Conservation (phyloP, 2,329 filamentous ascomycete species). For the Botrytis paeoniae region DNA sequence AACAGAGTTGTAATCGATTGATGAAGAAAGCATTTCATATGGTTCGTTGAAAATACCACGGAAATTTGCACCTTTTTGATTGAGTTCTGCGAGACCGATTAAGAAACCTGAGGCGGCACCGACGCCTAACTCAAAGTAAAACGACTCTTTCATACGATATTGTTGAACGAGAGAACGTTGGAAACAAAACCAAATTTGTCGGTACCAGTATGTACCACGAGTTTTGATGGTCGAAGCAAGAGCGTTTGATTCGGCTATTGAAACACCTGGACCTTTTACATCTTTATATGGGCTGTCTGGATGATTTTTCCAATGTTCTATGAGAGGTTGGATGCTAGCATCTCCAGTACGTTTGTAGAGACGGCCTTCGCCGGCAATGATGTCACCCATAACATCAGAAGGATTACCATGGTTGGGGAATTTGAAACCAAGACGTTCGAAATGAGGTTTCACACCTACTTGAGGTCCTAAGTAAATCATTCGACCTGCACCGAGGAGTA, state of each 20-base stretch:
- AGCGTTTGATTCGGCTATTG: slow-evolving; percentile 41
- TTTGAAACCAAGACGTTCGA: slow-evolving; percentile 50
- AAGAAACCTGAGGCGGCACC: slow-evolving; percentile 51
- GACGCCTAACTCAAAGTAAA: slow-evolving; percentile 54
- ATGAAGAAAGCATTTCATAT: slow-evolving; percentile 50
- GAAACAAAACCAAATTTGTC: slow-evolving; percentile 53
- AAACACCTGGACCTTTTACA: slow-evolving; percentile 23
- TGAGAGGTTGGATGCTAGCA: slow-evolving; percentile 48
- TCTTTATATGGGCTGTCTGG: neutral
- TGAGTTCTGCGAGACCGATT: slow-evolving; percentile 52
- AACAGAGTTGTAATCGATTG: slow-evolving; percentile 49
- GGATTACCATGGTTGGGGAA: slow-evolving; percentile 51
- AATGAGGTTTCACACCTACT: slow-evolving; percentile 46
- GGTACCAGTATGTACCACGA: slow-evolving; percentile 48
- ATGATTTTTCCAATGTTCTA: slow-evolving; percentile 45
- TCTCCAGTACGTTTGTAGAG: slow-evolving; percentile 48
- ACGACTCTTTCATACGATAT: slow-evolving; percentile 49
- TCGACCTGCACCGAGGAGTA: slow-evolving; percentile 59
- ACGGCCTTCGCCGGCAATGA: slow-evolving; percentile 56
- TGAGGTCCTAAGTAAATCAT: slow-evolving; percentile 53
- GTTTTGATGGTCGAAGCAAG: slow-evolving; percentile 47
- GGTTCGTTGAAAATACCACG: slow-evolving; percentile 50
- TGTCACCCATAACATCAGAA: slow-evolving; percentile 59
- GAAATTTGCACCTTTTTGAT: slow-evolving; percentile 52
- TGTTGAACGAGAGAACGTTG: slow-evolving; percentile 55